These are phyloP conservation scores for Leishmania arabica DNA, from an alignment of 208 protist genomes.

Conservation along the genomic window DNA sequence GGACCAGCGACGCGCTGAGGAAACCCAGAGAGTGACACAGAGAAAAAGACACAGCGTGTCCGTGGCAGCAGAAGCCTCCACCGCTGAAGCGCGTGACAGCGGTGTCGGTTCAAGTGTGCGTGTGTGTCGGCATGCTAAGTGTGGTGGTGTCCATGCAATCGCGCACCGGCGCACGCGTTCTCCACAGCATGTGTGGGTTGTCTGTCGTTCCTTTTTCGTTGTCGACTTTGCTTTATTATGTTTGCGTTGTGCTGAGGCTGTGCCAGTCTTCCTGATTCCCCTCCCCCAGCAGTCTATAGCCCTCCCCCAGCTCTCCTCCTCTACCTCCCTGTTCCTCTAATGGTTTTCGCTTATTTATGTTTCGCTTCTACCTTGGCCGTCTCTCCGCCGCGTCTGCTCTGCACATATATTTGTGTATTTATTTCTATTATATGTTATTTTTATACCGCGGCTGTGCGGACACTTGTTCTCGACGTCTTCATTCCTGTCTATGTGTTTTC, in stretches of 20 bases:
- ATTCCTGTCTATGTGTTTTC: neutral
- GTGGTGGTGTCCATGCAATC: neutral
- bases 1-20: neutral
- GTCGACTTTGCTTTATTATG: neutral
- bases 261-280: neutral
- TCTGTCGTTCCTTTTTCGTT: neutral
- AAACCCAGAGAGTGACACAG: neutral
- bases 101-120: neutral
- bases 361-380: neutral
- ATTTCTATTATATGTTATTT: neutral
- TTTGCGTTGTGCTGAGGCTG: neutral
- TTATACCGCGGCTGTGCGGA: neutral
- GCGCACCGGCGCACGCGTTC: no score
- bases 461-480: neutral
- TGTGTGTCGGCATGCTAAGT: neutral
- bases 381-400: slow-evolving; percentile 6
- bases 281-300: neutral
- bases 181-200: neutral
- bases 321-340: neutral
- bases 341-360: neutral
- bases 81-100: neutral
- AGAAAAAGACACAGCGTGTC: no score
- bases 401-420: neutral
- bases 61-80: neutral
- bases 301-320: neutral